Conservation (phyloP, 371 early-diverging fungal genomes). For the Apophysomyces ossiformis region DNA sequence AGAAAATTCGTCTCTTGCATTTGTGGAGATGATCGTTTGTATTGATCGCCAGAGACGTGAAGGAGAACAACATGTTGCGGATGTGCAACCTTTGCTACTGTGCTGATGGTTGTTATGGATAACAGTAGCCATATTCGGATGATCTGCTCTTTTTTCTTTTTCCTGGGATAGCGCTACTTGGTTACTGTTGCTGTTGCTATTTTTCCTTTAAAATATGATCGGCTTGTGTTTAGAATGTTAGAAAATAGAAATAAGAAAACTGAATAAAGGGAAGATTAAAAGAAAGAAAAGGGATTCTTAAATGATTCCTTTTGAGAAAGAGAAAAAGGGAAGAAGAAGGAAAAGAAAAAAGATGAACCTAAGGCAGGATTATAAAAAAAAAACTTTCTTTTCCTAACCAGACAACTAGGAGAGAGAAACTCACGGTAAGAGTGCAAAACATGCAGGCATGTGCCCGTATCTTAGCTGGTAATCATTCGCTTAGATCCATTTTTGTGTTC, state of each 20-base stretch:
- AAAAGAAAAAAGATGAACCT: neutral
- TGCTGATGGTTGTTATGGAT: conserved; percentile 23
- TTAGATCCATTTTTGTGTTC: conserved; percentile 13
- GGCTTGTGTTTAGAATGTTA: neutral
- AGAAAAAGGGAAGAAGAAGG: conserved; percentile 13
- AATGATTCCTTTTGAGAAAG: neutral
- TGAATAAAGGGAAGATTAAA: conserved; percentile 8
- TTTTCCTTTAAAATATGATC: neutral
- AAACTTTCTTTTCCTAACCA: conserved; percentile 20
- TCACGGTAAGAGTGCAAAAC: conserved; percentile 10
- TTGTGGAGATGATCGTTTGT: conserved; percentile 34
- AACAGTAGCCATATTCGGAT: conserved; percentile 17
- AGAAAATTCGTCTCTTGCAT: conserved; percentile 34
- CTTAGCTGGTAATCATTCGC: conserved; percentile 10
- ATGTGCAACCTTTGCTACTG: conserved; percentile 31
- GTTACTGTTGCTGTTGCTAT: neutral
- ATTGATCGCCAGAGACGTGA: conserved; percentile 35
- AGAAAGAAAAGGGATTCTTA: conserved; percentile 6
- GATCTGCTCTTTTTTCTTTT: neutral
- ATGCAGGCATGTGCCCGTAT: conserved; percentile 19
- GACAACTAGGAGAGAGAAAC: conserved; percentile 8
- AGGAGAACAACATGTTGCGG: conserved; percentile 32
- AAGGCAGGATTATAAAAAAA: neutral
- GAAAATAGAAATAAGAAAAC: conserved; percentile 5
- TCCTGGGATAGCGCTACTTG: no score